Conservation (phyloP, 495 filamentous ascomycete genomes). For the Collariella sp. region DNA sequence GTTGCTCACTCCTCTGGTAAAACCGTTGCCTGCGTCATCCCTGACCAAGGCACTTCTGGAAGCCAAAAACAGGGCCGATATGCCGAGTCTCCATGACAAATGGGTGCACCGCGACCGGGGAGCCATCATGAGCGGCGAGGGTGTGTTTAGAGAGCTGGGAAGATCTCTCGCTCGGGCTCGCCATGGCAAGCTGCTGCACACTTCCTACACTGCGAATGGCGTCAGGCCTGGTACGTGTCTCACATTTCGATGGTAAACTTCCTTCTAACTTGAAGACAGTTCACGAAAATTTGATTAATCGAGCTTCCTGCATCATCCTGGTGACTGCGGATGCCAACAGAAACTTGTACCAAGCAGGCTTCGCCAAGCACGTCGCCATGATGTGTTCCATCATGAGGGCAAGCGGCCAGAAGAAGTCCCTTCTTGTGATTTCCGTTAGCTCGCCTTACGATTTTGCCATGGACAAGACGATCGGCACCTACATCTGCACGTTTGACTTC, state of each 20-base stretch:
- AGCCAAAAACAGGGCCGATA: slow-evolving; percentile 37
- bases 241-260: neutral
- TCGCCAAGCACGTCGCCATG: slow-evolving; percentile 89
- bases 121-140: slow-evolving; percentile 78
- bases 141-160: slow-evolving; percentile 77
- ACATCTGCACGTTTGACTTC: slow-evolving; percentile 89
- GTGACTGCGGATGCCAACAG: slow-evolving; percentile 85
- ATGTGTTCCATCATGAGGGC: slow-evolving; percentile 60
- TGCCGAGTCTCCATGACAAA: slow-evolving; percentile 44
- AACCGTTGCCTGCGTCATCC: slow-evolving; percentile 76
- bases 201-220: slow-evolving; percentile 84
- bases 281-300: slow-evolving; percentile 81
- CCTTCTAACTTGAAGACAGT: slow-evolving; percentile 34
- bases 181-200: slow-evolving; percentile 75
- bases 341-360: slow-evolving; percentile 82
- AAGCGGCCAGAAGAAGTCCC: slow-evolving; percentile 54
- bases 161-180: slow-evolving; percentile 71
- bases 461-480: slow-evolving; percentile 76
- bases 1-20: slow-evolving; percentile 74
- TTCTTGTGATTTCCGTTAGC: slow-evolving; percentile 82
- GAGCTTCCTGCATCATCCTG: slow-evolving; percentile 76
- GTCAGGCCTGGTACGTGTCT: slow-evolving; percentile 53
- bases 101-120: slow-evolving; percentile 48
- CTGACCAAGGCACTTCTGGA: slow-evolving; percentile 48
- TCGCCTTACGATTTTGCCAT: slow-evolving; percentile 94